These are phyloP conservation scores for Parachaetomium inaequale DNA, from an alignment of 495 filamentous ascomycete species.

Conservation along the genomic window DNA sequence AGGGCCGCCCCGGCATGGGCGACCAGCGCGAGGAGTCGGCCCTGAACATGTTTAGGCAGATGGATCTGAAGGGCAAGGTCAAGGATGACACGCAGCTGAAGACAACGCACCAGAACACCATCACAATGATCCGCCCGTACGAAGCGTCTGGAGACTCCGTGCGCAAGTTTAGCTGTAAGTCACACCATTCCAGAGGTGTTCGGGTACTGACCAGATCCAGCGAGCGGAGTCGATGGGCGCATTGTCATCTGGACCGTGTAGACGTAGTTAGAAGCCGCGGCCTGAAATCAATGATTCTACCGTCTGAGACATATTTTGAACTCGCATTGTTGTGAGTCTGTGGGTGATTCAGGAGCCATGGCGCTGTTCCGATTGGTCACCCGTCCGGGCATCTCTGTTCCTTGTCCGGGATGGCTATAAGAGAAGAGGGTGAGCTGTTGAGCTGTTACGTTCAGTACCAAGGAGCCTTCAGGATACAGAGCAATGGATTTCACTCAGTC, in stretches of 20 bases:
- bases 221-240: conserved; percentile 91
- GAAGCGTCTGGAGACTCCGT: conserved; percentile 62
- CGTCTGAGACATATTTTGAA: conserved; percentile 17
- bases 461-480: neutral
- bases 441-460: neutral
- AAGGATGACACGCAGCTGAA: conserved; percentile 89
- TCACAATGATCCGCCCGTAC: conserved; percentile 74
- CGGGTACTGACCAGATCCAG: conserved; percentile 58
- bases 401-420: conserved; percentile 5
- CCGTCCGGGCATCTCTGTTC: neutral
- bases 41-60: conserved; percentile 98
- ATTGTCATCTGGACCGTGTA: conserved; percentile 71
- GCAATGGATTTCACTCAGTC: neutral
- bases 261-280: conserved; percentile 13
- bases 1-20: conserved; percentile 58
- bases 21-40: conserved; percentile 62
- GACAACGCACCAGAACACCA: conserved; percentile 96
- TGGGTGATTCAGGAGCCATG: conserved; percentile 10
- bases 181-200: conserved; percentile 13
- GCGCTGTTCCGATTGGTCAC: conserved; percentile 4
- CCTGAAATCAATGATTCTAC: conserved; percentile 18
- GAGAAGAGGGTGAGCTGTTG: neutral
- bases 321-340: conserved; percentile 7
- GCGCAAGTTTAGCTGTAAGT: conserved; percentile 84
- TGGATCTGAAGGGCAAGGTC: conserved; percentile 92